These are phyloP conservation scores for Porodaedalea pini DNA, from an alignment of 1,284 basidiomycete genomes.

Conservation along the genomic window DNA sequence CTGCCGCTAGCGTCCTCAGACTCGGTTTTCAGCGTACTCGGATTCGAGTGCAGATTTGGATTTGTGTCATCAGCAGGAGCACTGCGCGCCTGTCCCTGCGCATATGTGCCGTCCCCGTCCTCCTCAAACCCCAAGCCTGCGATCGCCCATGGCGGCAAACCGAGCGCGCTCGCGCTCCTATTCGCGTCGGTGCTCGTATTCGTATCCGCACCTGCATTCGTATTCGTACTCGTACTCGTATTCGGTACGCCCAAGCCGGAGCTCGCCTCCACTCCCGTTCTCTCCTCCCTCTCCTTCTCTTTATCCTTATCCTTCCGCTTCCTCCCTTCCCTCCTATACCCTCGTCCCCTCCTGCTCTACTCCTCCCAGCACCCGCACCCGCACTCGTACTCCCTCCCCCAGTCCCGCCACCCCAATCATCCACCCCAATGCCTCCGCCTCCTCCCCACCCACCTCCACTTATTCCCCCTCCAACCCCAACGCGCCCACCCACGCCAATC, in stretches of 20 bases:
- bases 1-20: background rate
- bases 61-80: too few relatives aligned
- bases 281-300: background rate
- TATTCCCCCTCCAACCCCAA: constrained; percentile 37
- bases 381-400: constrained; percentile 39
- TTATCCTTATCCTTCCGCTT: background rate
- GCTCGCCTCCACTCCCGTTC: background rate
- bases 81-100: too few relatives aligned
- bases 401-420: constrained; percentile 53
- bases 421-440: constrained; percentile 34
- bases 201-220: background rate
- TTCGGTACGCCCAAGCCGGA: background rate
- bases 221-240: background rate
- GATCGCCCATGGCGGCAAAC: constrained; percentile 13
- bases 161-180: background rate
- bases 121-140: constrained; percentile 1
- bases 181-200: background rate
- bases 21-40: background rate
- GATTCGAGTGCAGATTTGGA: background rate
- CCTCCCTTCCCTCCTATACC: constrained; percentile 32
- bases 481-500: background rate
- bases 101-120: too few relatives aligned
- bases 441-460: constrained; percentile 32
- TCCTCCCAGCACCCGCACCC: constrained; percentile 32
- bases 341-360: constrained; percentile 43